phyloP scores from a whole-genome alignment of 2,329 filamentous ascomycete species.

The Aspergillus latus region DNA sequence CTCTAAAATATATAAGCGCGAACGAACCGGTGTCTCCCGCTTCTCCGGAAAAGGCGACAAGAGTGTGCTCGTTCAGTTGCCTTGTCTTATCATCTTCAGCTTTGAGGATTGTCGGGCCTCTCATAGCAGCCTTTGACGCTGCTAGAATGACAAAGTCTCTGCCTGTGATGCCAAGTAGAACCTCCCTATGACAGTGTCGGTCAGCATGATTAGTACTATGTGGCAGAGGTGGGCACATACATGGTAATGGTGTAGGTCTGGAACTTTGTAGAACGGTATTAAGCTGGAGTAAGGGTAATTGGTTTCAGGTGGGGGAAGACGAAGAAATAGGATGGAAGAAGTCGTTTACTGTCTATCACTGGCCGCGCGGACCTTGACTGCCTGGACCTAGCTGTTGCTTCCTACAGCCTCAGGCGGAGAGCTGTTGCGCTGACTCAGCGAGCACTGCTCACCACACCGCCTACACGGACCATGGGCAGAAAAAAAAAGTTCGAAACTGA shows the following conservation, averaged over 20 bases:
- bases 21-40: conserved; percentile 84
- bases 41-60: conserved; percentile 95
- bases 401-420: conserved; percentile 22
- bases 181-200: conserved; percentile 67
- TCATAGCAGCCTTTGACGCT: conserved; percentile 96
- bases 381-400: conserved; percentile 35
- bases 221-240: conserved; percentile 22
- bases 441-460: conserved; percentile 28
- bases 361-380: conserved; percentile 44
- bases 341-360: conserved; percentile 25
- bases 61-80: conserved; percentile 84
- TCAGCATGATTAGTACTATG: conserved; percentile 20
- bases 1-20: background rate
- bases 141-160: conserved; percentile 99
- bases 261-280: background rate
- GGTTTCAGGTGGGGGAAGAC: conserved; percentile 20
- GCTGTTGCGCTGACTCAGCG: conserved; percentile 37
- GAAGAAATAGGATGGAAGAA: conserved; percentile 22
- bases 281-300: conserved; percentile 17
- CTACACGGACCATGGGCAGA: conserved; percentile 33
- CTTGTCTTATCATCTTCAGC: conserved; percentile 95
- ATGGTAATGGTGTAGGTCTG: conserved; percentile 25
- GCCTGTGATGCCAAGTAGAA: conserved; percentile 95
- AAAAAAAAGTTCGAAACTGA: conserved; percentile 35
- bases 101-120: conserved; percentile 94